A percentile compares a stretch with the other conserved stretches of the same genome.
phyloP scores from a whole-genome alignment of 176 grass and related monocot genomes.

The Ampelocalamus luodianensis region DNA sequence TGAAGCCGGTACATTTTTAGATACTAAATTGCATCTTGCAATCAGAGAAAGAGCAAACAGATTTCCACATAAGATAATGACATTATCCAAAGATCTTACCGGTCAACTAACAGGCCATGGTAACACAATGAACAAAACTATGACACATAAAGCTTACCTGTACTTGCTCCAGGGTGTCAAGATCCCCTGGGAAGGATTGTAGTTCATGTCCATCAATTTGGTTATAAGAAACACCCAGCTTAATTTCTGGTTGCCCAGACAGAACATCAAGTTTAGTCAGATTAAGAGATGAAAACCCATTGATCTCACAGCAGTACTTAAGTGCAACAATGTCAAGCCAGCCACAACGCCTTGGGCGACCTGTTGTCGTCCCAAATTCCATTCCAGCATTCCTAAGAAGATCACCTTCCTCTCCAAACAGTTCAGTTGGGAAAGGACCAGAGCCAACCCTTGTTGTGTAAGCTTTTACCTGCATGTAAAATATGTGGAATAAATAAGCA shows the following conservation, averaged over 20 bases:
- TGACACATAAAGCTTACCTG: conserved; percentile 47
- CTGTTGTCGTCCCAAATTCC: conserved; percentile 84
- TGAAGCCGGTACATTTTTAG: background rate
- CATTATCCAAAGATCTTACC: background rate
- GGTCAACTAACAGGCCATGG: background rate
- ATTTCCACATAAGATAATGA: background rate
- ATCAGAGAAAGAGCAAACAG: background rate
- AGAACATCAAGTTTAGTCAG: conserved; percentile 92
- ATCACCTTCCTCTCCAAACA: conserved; percentile 71
- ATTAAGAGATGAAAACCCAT: conserved; percentile 78
- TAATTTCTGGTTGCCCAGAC: conserved; percentile 65
- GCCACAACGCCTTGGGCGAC: conserved; percentile 80
- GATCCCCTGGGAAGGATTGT: conserved; percentile 69
- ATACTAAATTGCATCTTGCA: background rate
- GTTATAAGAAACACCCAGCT: conserved; percentile 68
- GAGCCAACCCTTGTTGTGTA: conserved; percentile 83
- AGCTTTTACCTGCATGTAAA: conserved; percentile 68
- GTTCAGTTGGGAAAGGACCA: conserved; percentile 87
- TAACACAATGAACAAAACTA: conserved; percentile 17
- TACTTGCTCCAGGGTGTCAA: conserved; percentile 69
- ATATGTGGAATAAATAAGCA: background rate
- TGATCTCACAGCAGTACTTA: conserved; percentile 74
- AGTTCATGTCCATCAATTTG: conserved; percentile 57
- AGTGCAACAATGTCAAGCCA: conserved; percentile 85
- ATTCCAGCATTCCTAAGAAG: conserved; percentile 67